Evolutionary conservation across 2,329 filamentous ascomycete species (phyloP).

Genomic region (Clarireedia paspali): DNA sequence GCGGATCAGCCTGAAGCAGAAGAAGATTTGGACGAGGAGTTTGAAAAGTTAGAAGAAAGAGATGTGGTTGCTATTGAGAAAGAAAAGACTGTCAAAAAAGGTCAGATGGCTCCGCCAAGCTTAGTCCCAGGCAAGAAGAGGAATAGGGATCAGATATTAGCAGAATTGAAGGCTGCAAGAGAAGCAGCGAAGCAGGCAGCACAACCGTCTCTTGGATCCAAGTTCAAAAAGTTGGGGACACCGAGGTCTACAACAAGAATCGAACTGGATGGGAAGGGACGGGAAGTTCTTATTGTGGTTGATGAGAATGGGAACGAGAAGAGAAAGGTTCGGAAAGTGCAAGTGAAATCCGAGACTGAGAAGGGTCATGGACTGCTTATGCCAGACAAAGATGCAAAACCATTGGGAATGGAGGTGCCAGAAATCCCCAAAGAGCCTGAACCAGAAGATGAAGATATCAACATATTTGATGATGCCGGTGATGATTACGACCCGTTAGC

Average conservation of each 20-base stretch:
- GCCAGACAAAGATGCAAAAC: conserved; percentile 47
- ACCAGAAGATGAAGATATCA: conserved; percentile 47
- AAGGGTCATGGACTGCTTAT: conserved; percentile 38
- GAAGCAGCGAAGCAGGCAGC: conserved; percentile 47
- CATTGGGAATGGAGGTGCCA: conserved; percentile 59
- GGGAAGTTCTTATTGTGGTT: conserved; percentile 57
- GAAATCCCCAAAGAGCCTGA: conserved; percentile 41
- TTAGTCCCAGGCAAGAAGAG: conserved; percentile 50
- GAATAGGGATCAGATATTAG: conserved; percentile 58
- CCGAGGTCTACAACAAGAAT: conserved; percentile 48
- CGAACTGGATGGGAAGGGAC: conserved; percentile 51
- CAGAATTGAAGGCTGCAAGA: conserved; percentile 56
- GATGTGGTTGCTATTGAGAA: conserved; percentile 47
- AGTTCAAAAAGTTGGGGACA: conserved; percentile 58
- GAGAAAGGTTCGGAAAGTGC: conserved; percentile 52
- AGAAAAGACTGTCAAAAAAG: conserved; percentile 45
- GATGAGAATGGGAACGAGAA: conserved; percentile 61
- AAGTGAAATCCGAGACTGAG: conserved; percentile 32
- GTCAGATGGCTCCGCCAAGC: conserved; percentile 47
- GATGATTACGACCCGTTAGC: conserved; percentile 63
- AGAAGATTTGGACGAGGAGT: conserved; percentile 57
- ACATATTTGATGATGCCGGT: conserved; percentile 60
- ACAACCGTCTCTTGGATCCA: conserved; percentile 46
- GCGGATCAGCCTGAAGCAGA: conserved; percentile 17
- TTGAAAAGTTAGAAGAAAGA: conserved; percentile 49